These are phyloP conservation scores for Plasmodium knowlesi DNA, from an alignment of 169 alveolate species.

Conservation along the genomic window DNA sequence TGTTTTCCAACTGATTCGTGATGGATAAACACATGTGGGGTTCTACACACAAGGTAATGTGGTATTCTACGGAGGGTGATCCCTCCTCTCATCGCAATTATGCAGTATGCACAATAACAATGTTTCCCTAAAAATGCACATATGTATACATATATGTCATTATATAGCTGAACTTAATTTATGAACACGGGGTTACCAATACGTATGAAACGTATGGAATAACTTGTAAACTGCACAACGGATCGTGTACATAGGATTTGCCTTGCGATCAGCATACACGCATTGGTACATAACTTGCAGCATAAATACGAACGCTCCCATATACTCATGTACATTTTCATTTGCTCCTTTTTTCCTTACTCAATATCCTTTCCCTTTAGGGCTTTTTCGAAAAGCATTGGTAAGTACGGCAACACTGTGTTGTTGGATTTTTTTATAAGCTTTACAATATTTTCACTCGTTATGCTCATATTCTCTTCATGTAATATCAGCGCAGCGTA, in stretches of 20 bases:
- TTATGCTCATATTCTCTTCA: constrained; percentile 93
- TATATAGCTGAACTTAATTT: constrained; percentile 78
- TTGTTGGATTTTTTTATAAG: constrained; percentile 92
- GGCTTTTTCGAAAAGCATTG: constrained; percentile 94
- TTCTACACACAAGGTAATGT: background rate
- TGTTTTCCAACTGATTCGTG: background rate
- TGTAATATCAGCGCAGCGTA: constrained; percentile 94
- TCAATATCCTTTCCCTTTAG: constrained; percentile 90
- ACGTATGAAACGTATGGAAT: background rate
- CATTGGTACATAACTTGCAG: background rate
- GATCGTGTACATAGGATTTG: background rate
- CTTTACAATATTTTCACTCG: constrained; percentile 91
- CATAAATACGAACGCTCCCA: background rate
- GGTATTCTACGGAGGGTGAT: background rate
- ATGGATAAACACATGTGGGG: background rate
- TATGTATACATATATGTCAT: constrained; percentile 33
- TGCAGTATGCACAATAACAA: background rate
- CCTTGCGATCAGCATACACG: background rate
- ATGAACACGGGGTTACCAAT: background rate
- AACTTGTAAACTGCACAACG: background rate
- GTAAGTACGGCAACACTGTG: constrained; percentile 94
- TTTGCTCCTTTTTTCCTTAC: constrained; percentile 45
- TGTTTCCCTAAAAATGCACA: background rate
- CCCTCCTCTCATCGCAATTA: background rate
- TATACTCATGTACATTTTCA: background rate